Evolutionary conservation across 352 stramenopile species (phyloP), one percentile per base, ranked within the genome.

Genomic region (Pythium dissotocum): DNA sequence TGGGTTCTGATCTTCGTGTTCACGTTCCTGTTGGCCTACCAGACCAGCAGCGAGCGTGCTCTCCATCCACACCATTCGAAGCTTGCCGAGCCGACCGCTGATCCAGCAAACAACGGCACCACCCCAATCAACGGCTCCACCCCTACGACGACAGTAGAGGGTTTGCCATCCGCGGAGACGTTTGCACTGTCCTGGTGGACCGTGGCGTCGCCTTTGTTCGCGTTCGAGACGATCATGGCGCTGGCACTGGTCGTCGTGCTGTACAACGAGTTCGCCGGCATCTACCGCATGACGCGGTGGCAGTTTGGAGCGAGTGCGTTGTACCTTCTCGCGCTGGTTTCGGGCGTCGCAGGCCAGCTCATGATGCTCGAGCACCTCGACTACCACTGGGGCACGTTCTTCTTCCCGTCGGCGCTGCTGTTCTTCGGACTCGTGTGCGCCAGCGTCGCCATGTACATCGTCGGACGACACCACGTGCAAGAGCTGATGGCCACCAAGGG

Each of bases 1-100:
- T 95, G 87, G 87, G 73, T 92, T 42, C 70, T 95, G 6, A 51
- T 80, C 33, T 95, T 95, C 63, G 82, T 87, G 8, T 95, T 95
- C 64, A 93, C 85, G 53, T 65, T 92, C 44, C 73, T 95, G 46
- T 65, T 95, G 6, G 83, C 85, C 24, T 93, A 90, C 56, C 84
- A 95, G 58, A 90, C 85, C 16, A 83, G 91, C 71, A 82, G 75
- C 35, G 69, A 81, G 16, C 67, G 59, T n/a, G 58, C 76, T 10
- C 8, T 67, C 36, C 61, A 57, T 8, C 58, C 60, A 26, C 58
- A n/a, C 58, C 24, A 60, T 10, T 6, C 24, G 46, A 72, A 77
- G 16, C 71, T 67, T 36, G 64, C 59, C 32, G 18, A 10, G 7
- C 4, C 38, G 16, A 54, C 13, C 46, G 28, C 28, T 3, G 30